Conservation (phyloP, 345 rosid genomes). For the Nephelium lappaceum region DNA sequence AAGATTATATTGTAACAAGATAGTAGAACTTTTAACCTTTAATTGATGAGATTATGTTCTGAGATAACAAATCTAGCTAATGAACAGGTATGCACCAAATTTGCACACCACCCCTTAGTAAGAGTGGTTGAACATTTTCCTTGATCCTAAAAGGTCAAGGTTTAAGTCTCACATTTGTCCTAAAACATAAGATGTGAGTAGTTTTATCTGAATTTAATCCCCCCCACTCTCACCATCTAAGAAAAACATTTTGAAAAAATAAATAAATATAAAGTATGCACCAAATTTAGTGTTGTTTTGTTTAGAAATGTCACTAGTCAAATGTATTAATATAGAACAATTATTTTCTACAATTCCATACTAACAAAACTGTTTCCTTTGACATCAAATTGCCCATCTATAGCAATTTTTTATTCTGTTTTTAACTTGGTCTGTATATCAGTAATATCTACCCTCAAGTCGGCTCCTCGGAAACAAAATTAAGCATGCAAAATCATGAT, state of each 20-base stretch:
- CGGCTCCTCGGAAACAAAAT: constrained; percentile 6
- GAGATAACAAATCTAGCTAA: constrained; percentile 9
- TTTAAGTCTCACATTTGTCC: too few relatives aligned
- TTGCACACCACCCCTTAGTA: background rate
- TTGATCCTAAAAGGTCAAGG: too few relatives aligned
- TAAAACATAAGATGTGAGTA: too few relatives aligned
- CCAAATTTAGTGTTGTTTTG: background rate
- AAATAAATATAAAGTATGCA: background rate
- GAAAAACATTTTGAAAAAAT: too few relatives aligned
- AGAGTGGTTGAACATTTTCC: too few relatives aligned
- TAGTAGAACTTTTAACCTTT: constrained; percentile 2
- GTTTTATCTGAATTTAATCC: too few relatives aligned
- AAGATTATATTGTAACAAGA: background rate
- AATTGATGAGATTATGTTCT: constrained; percentile 1
- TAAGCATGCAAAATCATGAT: constrained; percentile 1
- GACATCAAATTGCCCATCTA: background rate
- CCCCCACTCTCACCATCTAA: too few relatives aligned
- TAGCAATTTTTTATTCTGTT: background rate
- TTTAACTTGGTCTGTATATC: background rate
- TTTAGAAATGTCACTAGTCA: background rate
- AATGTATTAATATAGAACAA: background rate
- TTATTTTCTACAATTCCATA: background rate
- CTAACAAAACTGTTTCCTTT: background rate
- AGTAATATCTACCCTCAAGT: background rate
- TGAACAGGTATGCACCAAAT: constrained; percentile 4